These are phyloP conservation scores for Pistacia atlantica DNA, from an alignment of 345 rosid species.

Conservation along the genomic window DNA sequence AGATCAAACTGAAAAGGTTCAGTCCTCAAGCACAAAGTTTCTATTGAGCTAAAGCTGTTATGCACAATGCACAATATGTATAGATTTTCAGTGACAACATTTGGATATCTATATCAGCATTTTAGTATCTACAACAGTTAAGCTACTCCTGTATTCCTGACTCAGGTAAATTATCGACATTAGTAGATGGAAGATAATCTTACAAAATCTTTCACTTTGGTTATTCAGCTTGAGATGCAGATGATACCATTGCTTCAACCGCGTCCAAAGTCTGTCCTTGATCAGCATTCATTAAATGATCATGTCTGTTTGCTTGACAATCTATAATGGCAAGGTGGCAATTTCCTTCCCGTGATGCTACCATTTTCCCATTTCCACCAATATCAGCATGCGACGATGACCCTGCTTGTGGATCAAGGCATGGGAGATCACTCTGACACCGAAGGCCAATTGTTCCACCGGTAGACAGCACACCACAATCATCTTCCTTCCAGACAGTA, in stretches of 20 bases:
- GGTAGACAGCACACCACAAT: constrained; percentile 27
- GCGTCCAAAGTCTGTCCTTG: constrained; percentile 15
- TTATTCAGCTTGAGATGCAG: constrained; percentile 26
- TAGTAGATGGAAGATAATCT: constrained; percentile 18
- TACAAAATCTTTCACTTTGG: constrained; percentile 6
- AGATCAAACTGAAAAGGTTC: background rate
- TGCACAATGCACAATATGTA: background rate
- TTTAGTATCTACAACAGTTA: background rate
- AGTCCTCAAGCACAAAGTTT: background rate
- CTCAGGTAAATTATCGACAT: background rate
- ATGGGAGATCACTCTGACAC: constrained; percentile 33
- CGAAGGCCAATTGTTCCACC: constrained; percentile 10
- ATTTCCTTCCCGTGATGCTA: constrained; percentile 33
- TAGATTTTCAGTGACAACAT: constrained; percentile 1
- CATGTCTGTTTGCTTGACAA: constrained; percentile 31
- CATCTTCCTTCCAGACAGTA: constrained; percentile 40
- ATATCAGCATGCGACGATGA: constrained; percentile 21
- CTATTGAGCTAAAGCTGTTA: background rate
- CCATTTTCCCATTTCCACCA: constrained; percentile 37
- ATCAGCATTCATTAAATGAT: constrained; percentile 13
- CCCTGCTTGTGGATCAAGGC: constrained; percentile 37
- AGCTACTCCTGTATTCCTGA: background rate
- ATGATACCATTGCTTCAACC: constrained; percentile 22
- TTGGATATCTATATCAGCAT: background rate
- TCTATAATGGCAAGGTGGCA: constrained; percentile 30